Conservation (phyloP, 495 filamentous ascomycete genomes). For the Aspergillus ostianus region DNA sequence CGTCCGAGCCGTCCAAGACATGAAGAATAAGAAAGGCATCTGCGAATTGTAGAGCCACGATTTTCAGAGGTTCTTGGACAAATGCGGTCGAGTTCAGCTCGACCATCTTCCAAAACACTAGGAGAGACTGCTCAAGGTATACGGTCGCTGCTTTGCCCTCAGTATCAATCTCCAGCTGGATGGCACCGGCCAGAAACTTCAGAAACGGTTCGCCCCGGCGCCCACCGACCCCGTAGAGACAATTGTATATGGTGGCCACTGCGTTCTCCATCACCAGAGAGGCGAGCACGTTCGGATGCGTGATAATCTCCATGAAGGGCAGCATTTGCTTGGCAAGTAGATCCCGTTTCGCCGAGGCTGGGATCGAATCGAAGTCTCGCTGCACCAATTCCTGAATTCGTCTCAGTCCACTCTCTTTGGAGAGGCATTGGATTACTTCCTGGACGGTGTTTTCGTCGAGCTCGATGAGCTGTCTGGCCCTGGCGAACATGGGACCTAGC, state of each 20-base stretch:
- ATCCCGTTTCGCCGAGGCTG: conserved; percentile 18
- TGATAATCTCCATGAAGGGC: conserved; percentile 52
- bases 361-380: conserved; percentile 20
- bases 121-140: conserved; percentile 20
- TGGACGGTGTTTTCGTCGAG: conserved; percentile 24
- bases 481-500: conserved; percentile 7
- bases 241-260: conserved; percentile 57
- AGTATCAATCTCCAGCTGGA: conserved; percentile 8
- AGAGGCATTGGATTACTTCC: conserved; percentile 28
- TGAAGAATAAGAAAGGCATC: conserved; percentile 11
- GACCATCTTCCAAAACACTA: conserved; percentile 27
- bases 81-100: conserved; percentile 33
- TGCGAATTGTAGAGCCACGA: conserved; percentile 14
- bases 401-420: conserved; percentile 27
- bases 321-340: conserved; percentile 40
- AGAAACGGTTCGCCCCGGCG: conserved; percentile 45
- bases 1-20: conserved; percentile 2
- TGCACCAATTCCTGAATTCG: conserved; percentile 28
- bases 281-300: conserved; percentile 48
- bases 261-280: conserved; percentile 55
- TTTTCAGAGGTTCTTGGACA: conserved; percentile 23
- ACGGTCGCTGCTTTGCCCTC: conserved; percentile 2
- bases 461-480: conserved; percentile 22
- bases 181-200: conserved; percentile 26
- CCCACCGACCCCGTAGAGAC: conserved; percentile 52